Base-by-base conservation (phyloP, 2,329 filamentous ascomycete genomes). In the Hyphodiscus sp. region DNA sequence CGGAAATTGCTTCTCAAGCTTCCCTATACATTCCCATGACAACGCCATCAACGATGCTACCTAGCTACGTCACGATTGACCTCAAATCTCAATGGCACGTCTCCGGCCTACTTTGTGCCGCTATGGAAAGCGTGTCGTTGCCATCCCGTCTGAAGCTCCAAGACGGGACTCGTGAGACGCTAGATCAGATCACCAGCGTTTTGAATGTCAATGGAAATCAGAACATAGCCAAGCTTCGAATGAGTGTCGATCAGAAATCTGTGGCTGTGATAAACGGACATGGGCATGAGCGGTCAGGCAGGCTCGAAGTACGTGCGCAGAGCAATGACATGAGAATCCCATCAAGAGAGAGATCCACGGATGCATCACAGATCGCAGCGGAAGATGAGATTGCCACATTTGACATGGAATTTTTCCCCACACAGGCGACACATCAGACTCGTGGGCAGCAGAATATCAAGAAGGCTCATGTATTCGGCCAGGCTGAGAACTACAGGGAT, bases 121-220 rank as follows among this genome's bases (percentile, higher is more conserved):
- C 87, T 1, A 68, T 96, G 13, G 94, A 97, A 69, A 89, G 83
- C 20, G 81, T 86, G 33, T 89, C 86, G 1, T 71, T 97, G 15
- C 87, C 89, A 7, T 85, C 89, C 1, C 80, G 92, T 2, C 71
- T 96, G 29, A 78, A 76, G 29, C 69, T 68, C 3, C 68, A 62
- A 58, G 74, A 68, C 61, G 72, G 71, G 56, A 76, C 65, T 41
- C 64, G 63, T 23, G 51, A 62, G 20, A 82, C 77, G 1, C 71
- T 94, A 45, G 77, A 79, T 41, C 78, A 83, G 49, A 70, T 92
- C 45, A 80, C 85, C 30, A 80, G 82, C 51, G 75, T 80, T 13
- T 72, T 95, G 50, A 91, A 90, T 61, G 77, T 82, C 29, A 84
- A 86, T 53, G 89, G 89, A n/a, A 87, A 83, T 56, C 89, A 91